phyloP scores from a whole-genome alignment of 2,329 filamentous ascomycete species.

The Fusarium buharicum region DNA sequence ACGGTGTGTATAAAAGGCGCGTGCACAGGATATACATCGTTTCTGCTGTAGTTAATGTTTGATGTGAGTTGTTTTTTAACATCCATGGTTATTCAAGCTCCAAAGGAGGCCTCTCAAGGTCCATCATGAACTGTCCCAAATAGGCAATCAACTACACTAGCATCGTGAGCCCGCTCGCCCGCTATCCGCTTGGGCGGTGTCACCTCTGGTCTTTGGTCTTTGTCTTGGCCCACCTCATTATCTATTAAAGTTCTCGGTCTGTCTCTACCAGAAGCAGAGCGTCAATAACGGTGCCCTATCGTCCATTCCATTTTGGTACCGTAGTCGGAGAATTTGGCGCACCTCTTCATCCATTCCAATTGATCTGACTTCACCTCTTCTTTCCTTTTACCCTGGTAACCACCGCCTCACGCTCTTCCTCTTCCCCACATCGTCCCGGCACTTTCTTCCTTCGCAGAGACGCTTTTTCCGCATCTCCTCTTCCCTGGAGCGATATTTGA shows the following conservation, averaged over 20 bases:
- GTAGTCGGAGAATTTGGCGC: conserved; percentile 13
- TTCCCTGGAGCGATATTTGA: conserved; percentile 24
- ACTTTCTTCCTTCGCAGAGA: conserved; percentile 29
- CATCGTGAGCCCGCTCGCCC: conserved; percentile 12
- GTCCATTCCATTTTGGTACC: not conserved
- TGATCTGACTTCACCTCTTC: not conserved
- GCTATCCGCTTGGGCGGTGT: conserved; percentile 4
- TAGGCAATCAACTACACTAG: conserved; percentile 30
- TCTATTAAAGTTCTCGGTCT: not conserved
- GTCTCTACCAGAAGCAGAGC: not conserved
- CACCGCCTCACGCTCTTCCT: conserved; percentile 11
- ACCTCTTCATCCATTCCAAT: conserved; percentile 24
- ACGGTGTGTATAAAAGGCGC: not conserved
- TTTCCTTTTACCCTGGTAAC: conserved; percentile 12
- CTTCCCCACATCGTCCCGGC: conserved; percentile 34
- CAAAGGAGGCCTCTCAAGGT: conserved; percentile 33
- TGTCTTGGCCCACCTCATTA: conserved; percentile 8
- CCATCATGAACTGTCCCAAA: conserved; percentile 22
- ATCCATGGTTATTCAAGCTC: not conserved
- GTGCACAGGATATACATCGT: not conserved
- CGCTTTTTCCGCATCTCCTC: conserved; percentile 30
- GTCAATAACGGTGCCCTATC: not conserved
- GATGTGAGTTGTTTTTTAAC: conserved; percentile 36
- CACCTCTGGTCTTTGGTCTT: not conserved
- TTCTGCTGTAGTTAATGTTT: not conserved